Base-by-base conservation (phyloP, 2,329 filamentous ascomycete genomes). In the Corynespora cassiicola region DNA sequence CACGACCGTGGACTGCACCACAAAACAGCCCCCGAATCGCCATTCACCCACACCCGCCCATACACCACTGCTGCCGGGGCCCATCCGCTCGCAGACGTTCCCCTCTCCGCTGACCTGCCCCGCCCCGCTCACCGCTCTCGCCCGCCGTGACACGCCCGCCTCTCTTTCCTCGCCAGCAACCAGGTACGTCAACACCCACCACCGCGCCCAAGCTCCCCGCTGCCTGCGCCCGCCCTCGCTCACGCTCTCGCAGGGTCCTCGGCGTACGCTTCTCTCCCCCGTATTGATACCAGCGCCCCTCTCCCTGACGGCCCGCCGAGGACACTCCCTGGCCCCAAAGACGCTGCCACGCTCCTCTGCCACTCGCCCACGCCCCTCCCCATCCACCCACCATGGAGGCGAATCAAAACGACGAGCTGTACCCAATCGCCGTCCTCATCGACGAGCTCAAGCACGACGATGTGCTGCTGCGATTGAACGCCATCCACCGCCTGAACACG, bases 371-470 rank as follows among this genome's bases (percentile, higher is more conserved):
- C 48, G 43, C 47, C 52, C 48, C 48, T 49, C 45, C 43, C 39
- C 30, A 36, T 38, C 43, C 52, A 29, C 40, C 46, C 56, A 64
- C 34, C 52, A 97, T 97, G 92, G 90, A 96, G 77, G 87, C 86
- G 75, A 88, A 86, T 75, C 85, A 92, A 78, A 95, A 87, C 73
- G 94, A 99, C 77, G 95, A 97, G 85, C 90, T 99, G 66, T 99
- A 97, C 75, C 94, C 94, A 71, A 99, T 99, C 79, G 94, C 95
- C 68, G 94, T 99, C 59, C 86, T 99, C 75, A 99, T 99, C 75
- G 94, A 99, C 74, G 94, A 99, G 83, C 82, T 99, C 67, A 99
- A 99, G 92, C 94, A 99, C 74, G 94, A 99, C 71, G 95, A 99
- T 80, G 94, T 99, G 59, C 83, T 97, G 54, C 85, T 99, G 69